Evolutionary conservation across 1,139 yeast genomes (phyloP), one percentile per base, ranked within the genome.

Genomic region (Sugiyamaella xylanicola): DNA sequence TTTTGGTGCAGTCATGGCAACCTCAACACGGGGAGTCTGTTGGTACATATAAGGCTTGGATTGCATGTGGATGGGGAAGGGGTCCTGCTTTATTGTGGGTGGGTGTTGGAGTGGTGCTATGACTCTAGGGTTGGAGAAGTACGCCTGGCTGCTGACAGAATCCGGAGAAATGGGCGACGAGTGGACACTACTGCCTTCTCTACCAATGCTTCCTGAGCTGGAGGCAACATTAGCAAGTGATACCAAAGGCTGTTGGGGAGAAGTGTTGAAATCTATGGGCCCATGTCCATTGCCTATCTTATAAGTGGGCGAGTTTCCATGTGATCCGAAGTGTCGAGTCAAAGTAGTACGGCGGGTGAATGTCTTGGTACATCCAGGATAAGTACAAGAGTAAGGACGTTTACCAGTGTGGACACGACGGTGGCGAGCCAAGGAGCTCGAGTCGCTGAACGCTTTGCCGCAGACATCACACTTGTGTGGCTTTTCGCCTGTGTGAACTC

Each of bases 401-500:
- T 85, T 69, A 21, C 74, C 74, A 8, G 74, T 70, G 53, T 74
- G 77, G 16, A 72, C 71, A 2, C 77, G 63, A 3, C 77, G 64
- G 56, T 74, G 77, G 3, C 77, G 63, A 4, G 77, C 75, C 47
- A 74, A 58, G 4, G 77, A 73, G 11, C 74, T 71, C 17, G 76
- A 72, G 59, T 74, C 77, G 51, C 74, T 68, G 56, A 74, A 74
- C 16, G 71, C 68, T 51, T 74, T 70, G 39, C 60, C 63, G 54
- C 77, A 73, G 5, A 65, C 63, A 20, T 66, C 69, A 57, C 77
- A 73, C 45, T 65, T 65, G 57, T 72, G 75, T 0, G 76, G 76
- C 62, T 93, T 81, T 64, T 90, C 96, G 19, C 97, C 97, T 0
- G 96, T 88, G 69, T 89, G 96, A 20, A 88, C 89, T 57, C 96